Evolutionary conservation across 2,329 filamentous ascomycete species (phyloP), one percentile per base, ranked within the genome.

Genomic region (Colletotrichum euphorbiae): DNA sequence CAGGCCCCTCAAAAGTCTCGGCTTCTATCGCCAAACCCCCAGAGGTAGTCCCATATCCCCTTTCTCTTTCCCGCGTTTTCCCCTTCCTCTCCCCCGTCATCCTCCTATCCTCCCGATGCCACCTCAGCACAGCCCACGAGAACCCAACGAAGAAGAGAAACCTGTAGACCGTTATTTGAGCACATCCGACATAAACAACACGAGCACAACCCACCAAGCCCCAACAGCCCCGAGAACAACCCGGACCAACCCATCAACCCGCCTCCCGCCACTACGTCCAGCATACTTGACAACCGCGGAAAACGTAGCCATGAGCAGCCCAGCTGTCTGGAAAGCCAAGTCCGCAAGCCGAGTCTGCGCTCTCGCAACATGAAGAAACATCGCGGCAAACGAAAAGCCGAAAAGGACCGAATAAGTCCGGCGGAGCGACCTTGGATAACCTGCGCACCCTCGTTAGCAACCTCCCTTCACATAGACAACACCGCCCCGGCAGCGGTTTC

Each of bases 321-420:
- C 62, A 6, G 62, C 55, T 2, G 62, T 33, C 42, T 67, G 66
- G 54, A 69, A 61, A 21, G n/a, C 61, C 40, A 67, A 13, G n/a
- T 69, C 62, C 5, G 45, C 62, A 9, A 61, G 7, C 31, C 28
- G n/a, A 2, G 38, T 54, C 40, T 33, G 50, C 33, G 33, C 57
- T 6, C 38, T 33, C n/a, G 67, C 62, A 6, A 24, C 66, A 40
- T 57, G 50, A 4, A 69, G 46, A 15, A 67, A 31, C 24, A 52
- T n/a, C 7, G 54, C 83, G 24, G 93, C 97, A 78, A 90, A 97
- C n/a, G 93, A 96, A 75, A 86, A 87, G 19, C 84, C 98, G 73
- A 97, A 97, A 86, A 89, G 88, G 79, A 91, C 89, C 77, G 85
- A 94, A 94, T 65, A 69, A 51, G 5, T 31, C 54, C 11, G 66